Base-by-base conservation (phyloP, 108 stramenopile genomes). In the Halocafeteria seosinensis region DNA sequence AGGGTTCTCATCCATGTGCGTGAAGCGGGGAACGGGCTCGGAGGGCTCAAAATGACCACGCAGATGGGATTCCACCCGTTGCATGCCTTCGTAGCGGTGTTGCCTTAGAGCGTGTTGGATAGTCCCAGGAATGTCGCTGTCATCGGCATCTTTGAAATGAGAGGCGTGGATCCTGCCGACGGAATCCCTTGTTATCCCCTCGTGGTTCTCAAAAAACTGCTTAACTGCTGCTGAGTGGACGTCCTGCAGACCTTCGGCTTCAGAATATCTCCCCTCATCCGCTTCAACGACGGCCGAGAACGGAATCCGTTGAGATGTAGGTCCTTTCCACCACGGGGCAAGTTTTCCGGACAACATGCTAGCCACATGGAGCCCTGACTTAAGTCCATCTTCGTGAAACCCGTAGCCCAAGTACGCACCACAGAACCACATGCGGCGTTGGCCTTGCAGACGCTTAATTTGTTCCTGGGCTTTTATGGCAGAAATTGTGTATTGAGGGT, bases 301-400 rank as follows among this genome's bases (percentile, higher is more conserved):
- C n/a, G n/a, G n/a, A n/a, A n/a, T n/a, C n/a, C n/a, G n/a, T n/a
- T n/a, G n/a, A n/a, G n/a, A n/a, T n/a, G n/a, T n/a, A n/a, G n/a
- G n/a, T n/a, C n/a, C n/a, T n/a, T n/a, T n/a, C 38, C 66, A 79
- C 89, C 89, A 88, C 17, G 84, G 85, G 30, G 87, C 65, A 12
- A 84, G 75, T 26, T 75, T 69, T 8, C 72, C 73, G 11, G 81
- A 76, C 28, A 89, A 61, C 21, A 69, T 55, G 17, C 78, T 80
- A 0, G 87, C 88, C 31, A 85, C 88, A 27, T 84, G 75, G 55
- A 90, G 85, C 23, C 87, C 91, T 27, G 78, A 65, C 23, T 85
- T 78, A 59, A 89, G 83, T 58, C 88, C 93, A 72, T 94, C 95
- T 71, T 96, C 95, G 66, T 96, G 95, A 72, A 96, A 96, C 2